These are phyloP conservation scores for Passalora sequoiae DNA, from an alignment of 2,329 filamentous ascomycete species.

Conservation along the genomic window DNA sequence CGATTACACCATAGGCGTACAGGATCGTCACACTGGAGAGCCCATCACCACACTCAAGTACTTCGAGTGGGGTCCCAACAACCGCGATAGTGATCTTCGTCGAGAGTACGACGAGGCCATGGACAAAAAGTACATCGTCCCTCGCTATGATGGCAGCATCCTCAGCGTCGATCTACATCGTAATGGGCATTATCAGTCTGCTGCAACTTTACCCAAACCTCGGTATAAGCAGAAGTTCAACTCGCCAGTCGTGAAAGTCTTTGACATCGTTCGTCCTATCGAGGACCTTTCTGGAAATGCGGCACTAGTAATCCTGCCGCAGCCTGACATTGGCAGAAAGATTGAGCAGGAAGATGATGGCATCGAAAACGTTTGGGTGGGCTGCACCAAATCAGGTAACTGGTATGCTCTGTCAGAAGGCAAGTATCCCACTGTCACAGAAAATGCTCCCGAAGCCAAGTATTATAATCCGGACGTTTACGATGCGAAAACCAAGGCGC, in stretches of 20 bases:
- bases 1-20: conserved; percentile 85
- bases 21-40: conserved; percentile 65
- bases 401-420: conserved; percentile 92
- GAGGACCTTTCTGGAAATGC: conserved; percentile 61
- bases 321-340: conserved; percentile 49
- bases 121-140: conserved; percentile 85
- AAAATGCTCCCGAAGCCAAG: conserved; percentile 55
- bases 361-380: conserved; percentile 63
- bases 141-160: conserved; percentile 75
- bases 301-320: conserved; percentile 77
- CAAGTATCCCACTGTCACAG: conserved; percentile 78
- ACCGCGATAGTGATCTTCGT: conserved; percentile 79
- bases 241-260: conserved; percentile 31
- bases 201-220: conserved; percentile 23
- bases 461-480: conserved; percentile 52
- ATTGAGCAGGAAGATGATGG: conserved; percentile 29
- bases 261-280: conserved; percentile 47
- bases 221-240: conserved; percentile 31
- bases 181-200: conserved; percentile 19
- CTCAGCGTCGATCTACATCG: conserved; percentile 67
- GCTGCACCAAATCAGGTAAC: conserved; percentile 76
- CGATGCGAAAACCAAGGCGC: not conserved
- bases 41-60: conserved; percentile 86
- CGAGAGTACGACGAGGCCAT: conserved; percentile 74
- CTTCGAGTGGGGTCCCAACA: conserved; percentile 92